These are phyloP conservation scores for Phytophthora nicotianae DNA, from an alignment of 352 stramenopile species.

Conservation along the genomic window DNA sequence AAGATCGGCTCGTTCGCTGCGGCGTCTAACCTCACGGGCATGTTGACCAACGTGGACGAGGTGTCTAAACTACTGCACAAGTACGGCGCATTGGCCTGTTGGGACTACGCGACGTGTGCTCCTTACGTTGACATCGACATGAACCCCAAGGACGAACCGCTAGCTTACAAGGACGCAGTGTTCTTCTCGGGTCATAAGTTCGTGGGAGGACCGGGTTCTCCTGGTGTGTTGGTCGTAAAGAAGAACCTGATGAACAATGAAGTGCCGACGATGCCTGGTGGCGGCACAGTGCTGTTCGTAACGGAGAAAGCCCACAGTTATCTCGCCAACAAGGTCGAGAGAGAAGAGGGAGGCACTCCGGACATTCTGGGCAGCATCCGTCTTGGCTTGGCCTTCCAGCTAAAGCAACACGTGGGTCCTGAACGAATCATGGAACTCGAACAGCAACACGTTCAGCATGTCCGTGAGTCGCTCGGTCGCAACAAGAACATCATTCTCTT, in stretches of 20 bases:
- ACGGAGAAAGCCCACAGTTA: constrained; percentile 67
- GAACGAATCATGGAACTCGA: constrained; percentile 66
- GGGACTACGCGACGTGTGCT: constrained; percentile 95
- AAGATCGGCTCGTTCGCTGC: constrained; percentile 93
- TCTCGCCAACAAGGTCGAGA: constrained; percentile 70
- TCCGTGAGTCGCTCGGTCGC: constrained; percentile 43
- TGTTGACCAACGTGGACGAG: constrained; percentile 89
- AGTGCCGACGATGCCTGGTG: constrained; percentile 57
- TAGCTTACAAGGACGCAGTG: constrained; percentile 91
- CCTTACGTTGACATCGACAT: constrained; percentile 96
- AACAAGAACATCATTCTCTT: constrained; percentile 91
- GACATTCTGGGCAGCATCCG: constrained; percentile 95
- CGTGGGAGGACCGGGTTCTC: constrained; percentile 91
- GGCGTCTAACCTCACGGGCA: constrained; percentile 95
- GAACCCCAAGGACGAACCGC: constrained; percentile 82
- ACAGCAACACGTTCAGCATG: constrained; percentile 35
- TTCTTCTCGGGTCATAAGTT: constrained; percentile 98
- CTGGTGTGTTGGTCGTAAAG: constrained; percentile 96
- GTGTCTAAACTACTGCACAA: constrained; percentile 92
- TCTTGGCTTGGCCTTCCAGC: constrained; percentile 90
- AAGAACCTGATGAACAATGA: constrained; percentile 77
- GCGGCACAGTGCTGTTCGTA: constrained; percentile 60
- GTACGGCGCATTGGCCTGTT: constrained; percentile 92
- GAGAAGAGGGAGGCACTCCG: constrained; percentile 96
- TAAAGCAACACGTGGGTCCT: constrained; percentile 80